phyloP scores from a whole-genome alignment of 495 filamentous ascomycete species.

The Penicillium cinerascens region DNA sequence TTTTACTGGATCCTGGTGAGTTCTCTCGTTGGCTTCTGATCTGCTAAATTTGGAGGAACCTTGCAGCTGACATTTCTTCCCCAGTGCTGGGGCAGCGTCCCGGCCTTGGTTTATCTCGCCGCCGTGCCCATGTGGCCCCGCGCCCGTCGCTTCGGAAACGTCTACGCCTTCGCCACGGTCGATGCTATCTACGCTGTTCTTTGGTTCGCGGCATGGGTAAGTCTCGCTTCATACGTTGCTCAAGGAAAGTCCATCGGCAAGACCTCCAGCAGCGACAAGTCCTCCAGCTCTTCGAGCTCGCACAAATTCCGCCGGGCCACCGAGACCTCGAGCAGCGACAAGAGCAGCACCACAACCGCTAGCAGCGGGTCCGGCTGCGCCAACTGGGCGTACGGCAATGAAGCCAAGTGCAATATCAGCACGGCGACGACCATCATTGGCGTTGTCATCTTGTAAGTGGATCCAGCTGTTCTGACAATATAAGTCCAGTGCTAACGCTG shows the following conservation, averaged over 20 bases:
- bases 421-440: slow-evolving; percentile 74
- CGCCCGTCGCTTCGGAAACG: slow-evolving; percentile 72
- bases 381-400: slow-evolving; percentile 52
- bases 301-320: slow-evolving; percentile 14
- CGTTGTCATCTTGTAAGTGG: slow-evolving; percentile 73
- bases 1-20: slow-evolving; percentile 80
- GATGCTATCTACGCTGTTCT: slow-evolving; percentile 71
- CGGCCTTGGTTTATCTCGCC: slow-evolving; percentile 76
- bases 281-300: slow-evolving; percentile 8
- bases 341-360: slow-evolving; percentile 9
- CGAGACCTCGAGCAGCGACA: slow-evolving; percentile 18
- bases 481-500: slow-evolving; percentile 9
- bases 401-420: slow-evolving; percentile 64
- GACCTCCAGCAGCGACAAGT: slow-evolving; percentile 16
- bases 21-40: background rate
- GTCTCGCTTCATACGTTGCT: slow-evolving; percentile 67
- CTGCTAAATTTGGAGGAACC: background rate
- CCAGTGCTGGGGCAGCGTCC: slow-evolving; percentile 82
- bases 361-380: slow-evolving; percentile 40
- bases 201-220: slow-evolving; percentile 82
- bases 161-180: slow-evolving; percentile 73
- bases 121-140: slow-evolving; percentile 84
- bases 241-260: slow-evolving; percentile 44
- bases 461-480: background rate
- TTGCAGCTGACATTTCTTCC: slow-evolving; percentile 15